Conservation (phyloP, 805 yeast genomes). For the Isabelozyma heimii region DNA sequence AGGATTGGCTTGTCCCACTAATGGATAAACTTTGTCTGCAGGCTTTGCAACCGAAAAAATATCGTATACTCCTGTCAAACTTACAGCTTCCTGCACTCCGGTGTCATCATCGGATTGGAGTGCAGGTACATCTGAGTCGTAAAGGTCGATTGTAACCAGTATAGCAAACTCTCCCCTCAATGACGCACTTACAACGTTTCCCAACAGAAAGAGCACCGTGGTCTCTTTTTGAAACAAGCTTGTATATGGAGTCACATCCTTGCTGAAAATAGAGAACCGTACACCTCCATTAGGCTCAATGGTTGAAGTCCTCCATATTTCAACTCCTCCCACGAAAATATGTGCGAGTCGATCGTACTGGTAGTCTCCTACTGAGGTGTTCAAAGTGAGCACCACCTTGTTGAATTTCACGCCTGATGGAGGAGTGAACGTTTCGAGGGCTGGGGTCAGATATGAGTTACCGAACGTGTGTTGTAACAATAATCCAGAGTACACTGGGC, state of each 20-base stretch:
- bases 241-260: slow-evolving; percentile 56
- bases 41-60: slow-evolving; percentile 21
- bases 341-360: slow-evolving; percentile 27
- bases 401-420: slow-evolving; percentile 28
- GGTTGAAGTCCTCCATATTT: slow-evolving; percentile 33
- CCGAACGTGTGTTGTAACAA: slow-evolving; percentile 47
- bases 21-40: slow-evolving; percentile 33
- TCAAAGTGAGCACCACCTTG: slow-evolving; percentile 20
- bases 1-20: slow-evolving; percentile 14
- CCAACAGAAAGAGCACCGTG: slow-evolving; percentile 51
- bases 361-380: slow-evolving; percentile 16
- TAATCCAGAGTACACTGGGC: slow-evolving; percentile 33
- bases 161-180: slow-evolving; percentile 57
- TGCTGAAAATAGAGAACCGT: slow-evolving; percentile 45
- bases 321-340: slow-evolving; percentile 19
- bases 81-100: slow-evolving; percentile 8
- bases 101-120: slow-evolving; percentile 1
- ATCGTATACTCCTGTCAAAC: slow-evolving; percentile 3
- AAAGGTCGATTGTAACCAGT: slow-evolving; percentile 47
- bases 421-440: slow-evolving; percentile 31
- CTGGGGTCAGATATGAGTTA: slow-evolving; percentile 53
- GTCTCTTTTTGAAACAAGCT: slow-evolving; percentile 39
- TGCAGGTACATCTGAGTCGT: slow-evolving; percentile 15
- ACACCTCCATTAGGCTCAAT: slow-evolving; percentile 58
- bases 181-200: slow-evolving; percentile 42